Conservation (phyloP, 2,329 filamentous ascomycete species). For the Exutisphaerella laricina region DNA sequence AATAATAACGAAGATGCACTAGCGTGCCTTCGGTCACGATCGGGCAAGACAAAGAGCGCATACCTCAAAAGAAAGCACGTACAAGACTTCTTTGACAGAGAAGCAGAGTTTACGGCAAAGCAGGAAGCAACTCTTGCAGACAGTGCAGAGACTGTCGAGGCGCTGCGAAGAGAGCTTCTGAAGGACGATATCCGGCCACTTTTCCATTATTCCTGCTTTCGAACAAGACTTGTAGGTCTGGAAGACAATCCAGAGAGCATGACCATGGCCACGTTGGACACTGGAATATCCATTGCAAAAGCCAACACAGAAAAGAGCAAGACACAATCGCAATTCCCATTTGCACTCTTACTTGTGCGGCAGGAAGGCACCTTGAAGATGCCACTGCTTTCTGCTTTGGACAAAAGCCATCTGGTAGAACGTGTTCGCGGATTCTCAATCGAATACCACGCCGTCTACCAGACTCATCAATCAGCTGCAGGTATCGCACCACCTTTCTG, state of each 20-base stretch:
- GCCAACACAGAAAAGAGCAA: conserved; percentile 11
- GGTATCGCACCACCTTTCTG: conserved; percentile 46
- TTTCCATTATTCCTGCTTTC: conserved; percentile 41
- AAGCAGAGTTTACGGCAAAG: conserved; percentile 22
- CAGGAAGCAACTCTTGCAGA: conserved; percentile 21
- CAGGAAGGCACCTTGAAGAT: conserved; percentile 41
- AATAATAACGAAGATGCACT: conserved; percentile 28
- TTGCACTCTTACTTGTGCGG: conserved; percentile 48
- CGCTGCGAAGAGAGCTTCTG: conserved; percentile 40
- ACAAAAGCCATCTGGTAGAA: conserved; percentile 45
- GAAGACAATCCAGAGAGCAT: conserved; percentile 40
- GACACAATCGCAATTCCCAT: conserved; percentile 39
- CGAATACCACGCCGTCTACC: conserved; percentile 49
- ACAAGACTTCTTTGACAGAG: conserved; percentile 35
- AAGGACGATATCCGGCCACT: conserved; percentile 45
- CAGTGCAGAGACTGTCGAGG: conserved; percentile 21
- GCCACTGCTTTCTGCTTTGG: conserved; percentile 40
- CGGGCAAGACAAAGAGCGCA: conserved; percentile 23
- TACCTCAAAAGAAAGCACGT: conserved; percentile 41
- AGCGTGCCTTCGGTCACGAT: conserved; percentile 21
- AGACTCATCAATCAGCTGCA: conserved; percentile 40
- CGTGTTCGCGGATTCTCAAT: conserved; percentile 50
- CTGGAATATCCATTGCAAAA: conserved; percentile 39
- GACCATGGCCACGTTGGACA: conserved; percentile 45
- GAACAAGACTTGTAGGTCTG: conserved; percentile 46